Evolutionary conservation across 2,329 filamentous ascomycete species (phyloP).

Genomic region (Tolypocladium tundrense): DNA sequence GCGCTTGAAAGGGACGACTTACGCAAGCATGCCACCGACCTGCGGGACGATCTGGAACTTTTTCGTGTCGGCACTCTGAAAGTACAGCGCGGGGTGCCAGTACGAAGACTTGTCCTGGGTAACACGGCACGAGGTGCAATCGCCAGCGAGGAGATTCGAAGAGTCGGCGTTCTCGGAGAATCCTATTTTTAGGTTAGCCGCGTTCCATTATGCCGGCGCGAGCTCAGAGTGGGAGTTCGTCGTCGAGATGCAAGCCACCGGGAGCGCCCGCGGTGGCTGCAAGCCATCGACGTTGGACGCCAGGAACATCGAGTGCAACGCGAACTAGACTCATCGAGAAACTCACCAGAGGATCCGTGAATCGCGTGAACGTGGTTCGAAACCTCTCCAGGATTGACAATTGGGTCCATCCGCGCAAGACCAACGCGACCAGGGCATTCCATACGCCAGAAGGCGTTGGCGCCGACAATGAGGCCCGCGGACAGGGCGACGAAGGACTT

Average conservation of each 20-base stretch:
- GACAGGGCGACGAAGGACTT: conserved; percentile 21
- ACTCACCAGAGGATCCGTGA: conserved; percentile 67
- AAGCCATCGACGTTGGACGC: neutral
- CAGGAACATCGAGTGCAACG: neutral
- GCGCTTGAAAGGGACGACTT: conserved; percentile 28
- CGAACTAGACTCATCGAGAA: neutral
- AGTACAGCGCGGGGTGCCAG: conserved; percentile 75
- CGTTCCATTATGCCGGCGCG: neutral
- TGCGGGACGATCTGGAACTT: conserved; percentile 60
- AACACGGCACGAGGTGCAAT: conserved; percentile 75
- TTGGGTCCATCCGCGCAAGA: conserved; percentile 65
- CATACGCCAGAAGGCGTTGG: conserved; percentile 78
- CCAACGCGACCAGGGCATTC: conserved; percentile 65
- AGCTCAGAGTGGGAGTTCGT: neutral
- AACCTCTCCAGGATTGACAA: conserved; percentile 51
- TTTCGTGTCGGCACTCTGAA: conserved; percentile 54
- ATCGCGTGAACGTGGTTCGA: conserved; percentile 64
- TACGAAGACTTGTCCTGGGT: conserved; percentile 79
- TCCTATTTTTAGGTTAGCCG: conserved; percentile 33
- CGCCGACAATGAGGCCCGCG: conserved; percentile 25
- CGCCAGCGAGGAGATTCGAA: conserved; percentile 44
- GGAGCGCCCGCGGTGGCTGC: neutral
- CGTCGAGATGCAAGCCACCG: neutral
- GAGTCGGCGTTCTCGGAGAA: conserved; percentile 51
- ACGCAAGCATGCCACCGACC: conserved; percentile 77